Base-by-base conservation (phyloP, 2,329 filamentous ascomycete species). In the Atkinsonella texensis region DNA sequence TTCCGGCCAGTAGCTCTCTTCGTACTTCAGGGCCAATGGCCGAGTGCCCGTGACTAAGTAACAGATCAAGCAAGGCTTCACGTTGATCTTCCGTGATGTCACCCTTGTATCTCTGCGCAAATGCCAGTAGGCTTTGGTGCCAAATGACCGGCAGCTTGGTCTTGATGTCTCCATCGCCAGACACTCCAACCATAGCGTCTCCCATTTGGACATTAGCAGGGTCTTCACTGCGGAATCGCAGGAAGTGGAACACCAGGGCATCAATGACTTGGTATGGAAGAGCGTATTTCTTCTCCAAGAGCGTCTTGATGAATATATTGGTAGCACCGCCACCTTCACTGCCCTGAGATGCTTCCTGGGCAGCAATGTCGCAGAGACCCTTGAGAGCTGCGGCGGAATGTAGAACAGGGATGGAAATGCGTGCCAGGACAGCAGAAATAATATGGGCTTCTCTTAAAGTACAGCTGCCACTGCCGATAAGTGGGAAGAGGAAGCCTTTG, bases 211-310 rank as follows among this genome's bases (percentile, higher is more conserved):
- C 74, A 11, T 73, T 72, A 2, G 76, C 73, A 2, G 81, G 77
- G 55, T 87, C 83, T 28, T 80, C 76, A 50, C 79, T 85, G 35
- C 87, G 79, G 73, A 95, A 96, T 15, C 93, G 85, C 55, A 97
- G 68, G 68, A 98, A 98, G 68, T 98, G 91, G 73, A 97, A 97
- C 10, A 98, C 93, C 1, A 97, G 74, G 2, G 89, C 85, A 61
- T 98, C 93, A 48, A 98, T 83, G 50, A 95, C 91, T 68, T 95
- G 91, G 72, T 87, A 96, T 0, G 91, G 93, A 11, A 98, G 74
- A 0, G 93, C 93, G 60, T 98, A 97, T 65, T 94, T 94, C 78
- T 98, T 98, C 69, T 96, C 91, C 4, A 98, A 74, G 39, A 98
- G 77, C 0, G 88, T 83, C 63, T 88, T 88, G 70, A 98, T 95